Conservation (phyloP, 805 yeast species). For the Debaryomyces castellii region DNA sequence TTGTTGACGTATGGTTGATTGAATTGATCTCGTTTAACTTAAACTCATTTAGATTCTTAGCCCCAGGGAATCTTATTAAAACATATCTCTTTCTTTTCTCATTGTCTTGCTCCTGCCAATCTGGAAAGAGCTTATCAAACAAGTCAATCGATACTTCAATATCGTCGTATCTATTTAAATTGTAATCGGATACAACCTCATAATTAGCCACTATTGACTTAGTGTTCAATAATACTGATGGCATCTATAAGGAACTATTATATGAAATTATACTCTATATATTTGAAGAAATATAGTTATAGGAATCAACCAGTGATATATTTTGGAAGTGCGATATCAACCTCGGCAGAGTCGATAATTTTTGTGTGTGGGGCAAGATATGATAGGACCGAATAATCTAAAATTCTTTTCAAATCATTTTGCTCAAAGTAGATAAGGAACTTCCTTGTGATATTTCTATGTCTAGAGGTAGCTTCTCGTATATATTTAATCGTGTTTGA, state of each 20-base stretch:
- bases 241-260: not conserved
- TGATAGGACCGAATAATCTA: not conserved
- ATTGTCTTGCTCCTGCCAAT: constrained; percentile 3
- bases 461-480: too few relatives aligned
- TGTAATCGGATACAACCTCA: constrained; percentile 31
- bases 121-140: constrained; percentile 31
- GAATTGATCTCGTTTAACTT: constrained; percentile 35
- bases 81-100: constrained; percentile 18
- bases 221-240: not conserved
- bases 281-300: too few relatives aligned
- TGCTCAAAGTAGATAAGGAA: not conserved
- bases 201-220: constrained; percentile 22
- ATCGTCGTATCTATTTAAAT: constrained; percentile 21
- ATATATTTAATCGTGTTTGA: too few relatives aligned
- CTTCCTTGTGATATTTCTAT: too few relatives aligned
- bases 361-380: not conserved
- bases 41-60: constrained; percentile 31
- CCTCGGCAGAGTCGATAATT: not conserved
- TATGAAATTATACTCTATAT: too few relatives aligned
- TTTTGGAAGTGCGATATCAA: not conserved
- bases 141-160: constrained; percentile 35
- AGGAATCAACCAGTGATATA: too few relatives aligned
- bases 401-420: not conserved
- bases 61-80: constrained; percentile 37
- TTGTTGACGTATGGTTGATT: constrained; percentile 19